phyloP scores from a whole-genome alignment of 305 asterid genomes.

The Fraxinus platypoda region DNA sequence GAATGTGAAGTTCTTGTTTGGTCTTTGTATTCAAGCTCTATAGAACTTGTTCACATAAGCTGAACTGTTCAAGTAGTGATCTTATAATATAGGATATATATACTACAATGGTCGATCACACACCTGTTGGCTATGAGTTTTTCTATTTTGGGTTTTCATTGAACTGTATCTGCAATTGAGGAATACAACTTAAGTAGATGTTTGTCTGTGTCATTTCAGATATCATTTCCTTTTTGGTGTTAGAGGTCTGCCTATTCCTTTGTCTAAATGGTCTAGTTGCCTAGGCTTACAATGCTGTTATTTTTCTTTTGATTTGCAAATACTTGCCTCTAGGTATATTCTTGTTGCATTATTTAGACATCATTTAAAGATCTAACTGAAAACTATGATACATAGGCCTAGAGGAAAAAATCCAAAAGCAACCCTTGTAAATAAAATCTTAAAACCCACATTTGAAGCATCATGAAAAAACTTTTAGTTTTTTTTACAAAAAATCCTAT shows the following conservation, averaged over 20 bases:
- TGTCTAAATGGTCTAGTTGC: neutral
- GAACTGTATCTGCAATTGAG: neutral
- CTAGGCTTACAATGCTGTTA: neutral
- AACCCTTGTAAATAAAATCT: neutral
- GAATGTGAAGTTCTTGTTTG: neutral
- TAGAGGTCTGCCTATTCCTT: neutral
- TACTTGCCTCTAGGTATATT: neutral
- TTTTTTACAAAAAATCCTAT: neutral
- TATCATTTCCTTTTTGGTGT: neutral
- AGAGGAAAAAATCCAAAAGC: neutral
- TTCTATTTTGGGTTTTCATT: neutral
- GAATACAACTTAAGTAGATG: neutral
- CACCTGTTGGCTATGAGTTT: neutral
- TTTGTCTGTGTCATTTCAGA: neutral
- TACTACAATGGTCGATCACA: neutral
- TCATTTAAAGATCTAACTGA: neutral
- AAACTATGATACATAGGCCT: neutral
- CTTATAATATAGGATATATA: neutral
- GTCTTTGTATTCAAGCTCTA: neutral
- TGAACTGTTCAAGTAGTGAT: neutral
- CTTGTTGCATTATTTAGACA: neutral
- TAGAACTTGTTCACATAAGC: neutral
- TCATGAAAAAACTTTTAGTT: neutral
- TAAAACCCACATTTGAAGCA: neutral
- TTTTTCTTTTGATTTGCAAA: neutral